Percentiles rank a stretch among this genome's conserved stretches.
These are phyloP conservation scores for Rhododendron vialii DNA, from an alignment of 148 eudicot genomes.

Conservation along the genomic window DNA sequence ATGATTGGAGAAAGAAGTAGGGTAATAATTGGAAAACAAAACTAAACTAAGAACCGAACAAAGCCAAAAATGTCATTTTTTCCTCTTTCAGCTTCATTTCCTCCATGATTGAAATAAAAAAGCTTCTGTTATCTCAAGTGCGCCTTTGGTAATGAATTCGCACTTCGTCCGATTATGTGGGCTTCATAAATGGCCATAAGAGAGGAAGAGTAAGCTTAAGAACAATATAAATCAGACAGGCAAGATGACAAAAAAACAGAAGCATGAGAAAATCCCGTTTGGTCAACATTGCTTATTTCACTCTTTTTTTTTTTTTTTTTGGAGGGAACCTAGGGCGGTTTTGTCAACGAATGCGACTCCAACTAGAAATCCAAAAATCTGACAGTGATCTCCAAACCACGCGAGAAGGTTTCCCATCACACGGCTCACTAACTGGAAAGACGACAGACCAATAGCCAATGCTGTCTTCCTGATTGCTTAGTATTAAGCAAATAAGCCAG, in stretches of 20 bases:
- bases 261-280: not conserved
- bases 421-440: conserved; percentile 17
- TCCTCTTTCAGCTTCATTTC: not conserved
- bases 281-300: not conserved
- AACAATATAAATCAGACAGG: not conserved
- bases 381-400: conserved; percentile 23
- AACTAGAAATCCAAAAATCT: no score
- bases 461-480: not conserved
- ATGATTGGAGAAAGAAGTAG: no score
- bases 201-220: not conserved
- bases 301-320: no score
- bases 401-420: conserved; percentile 28
- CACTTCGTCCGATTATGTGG: not conserved
- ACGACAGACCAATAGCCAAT: no score
- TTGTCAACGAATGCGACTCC: not conserved
- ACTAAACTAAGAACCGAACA: no score
- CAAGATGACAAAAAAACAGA: not conserved
- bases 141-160: not conserved
- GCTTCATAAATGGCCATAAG: not conserved
- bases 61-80: not conserved
- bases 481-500: not conserved
- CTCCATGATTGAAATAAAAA: not conserved
- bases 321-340: not conserved
- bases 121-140: not conserved
- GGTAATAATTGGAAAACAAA: no score